Evolutionary conservation across 805 yeast species (phyloP), one percentile per base, ranked within the genome.

Genomic region (Metschnikowia amazonensis): DNA sequence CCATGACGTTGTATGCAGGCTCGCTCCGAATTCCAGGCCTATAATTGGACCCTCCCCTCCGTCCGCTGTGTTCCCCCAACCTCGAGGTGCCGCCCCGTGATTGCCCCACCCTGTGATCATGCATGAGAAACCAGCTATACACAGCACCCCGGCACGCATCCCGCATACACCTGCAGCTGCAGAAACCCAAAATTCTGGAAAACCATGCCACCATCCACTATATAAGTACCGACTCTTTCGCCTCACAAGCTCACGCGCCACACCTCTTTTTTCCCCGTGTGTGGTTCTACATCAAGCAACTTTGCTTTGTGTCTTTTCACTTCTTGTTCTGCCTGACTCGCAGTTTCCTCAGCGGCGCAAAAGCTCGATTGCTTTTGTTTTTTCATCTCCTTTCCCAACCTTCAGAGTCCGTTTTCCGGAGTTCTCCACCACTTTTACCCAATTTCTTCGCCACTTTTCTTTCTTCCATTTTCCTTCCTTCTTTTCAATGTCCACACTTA

Each of bases 401-500:
- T 5, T 5, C 6, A 13, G 9, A 14, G 16, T 1, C 16, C 16
- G 5, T 5, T 16, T 28, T 28, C n/a, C 11, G n/a, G 6, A 27
- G n/a, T 4, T 11, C 29, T n/a, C n/a, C n/a, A n/a, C n/a, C n/a
- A n/a, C n/a, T n/a, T n/a, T n/a, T n/a, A n/a, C n/a, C n/a, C n/a
- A n/a, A n/a, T n/a, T n/a, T n/a, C n/a, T n/a, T n/a, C n/a, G n/a
- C n/a, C 29, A 13, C 21, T 17, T 6, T 36, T 36, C 14, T 13
- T 2, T 7, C 25, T n/a, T 20, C 41, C 25, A n/a, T 17, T 36
- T 28, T 24, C 25, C 11, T 9, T n/a, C 23, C 35, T 3, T 11
- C 10, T 27, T 29, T 18, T 6, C 16, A 10, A 53, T 53, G 57
- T 44, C 55, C 37, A 52, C 57, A 6, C 37, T 53, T 36, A 51